phyloP scores from a whole-genome alignment of 169 alveolate species.

The Plasmodium vivax region DNA sequence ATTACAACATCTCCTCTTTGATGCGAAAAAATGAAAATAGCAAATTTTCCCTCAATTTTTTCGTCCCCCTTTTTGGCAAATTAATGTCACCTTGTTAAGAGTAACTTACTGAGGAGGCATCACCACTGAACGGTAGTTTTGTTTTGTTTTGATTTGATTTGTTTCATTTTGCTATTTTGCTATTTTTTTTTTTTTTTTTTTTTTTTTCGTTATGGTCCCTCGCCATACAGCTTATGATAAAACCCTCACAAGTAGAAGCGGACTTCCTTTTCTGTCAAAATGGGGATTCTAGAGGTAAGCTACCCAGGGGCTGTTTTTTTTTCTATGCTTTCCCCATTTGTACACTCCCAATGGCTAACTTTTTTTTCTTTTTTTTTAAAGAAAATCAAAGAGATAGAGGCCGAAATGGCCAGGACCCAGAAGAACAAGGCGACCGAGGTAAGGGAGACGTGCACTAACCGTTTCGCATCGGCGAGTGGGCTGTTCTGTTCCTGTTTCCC shows the following conservation, averaged over 20 bases:
- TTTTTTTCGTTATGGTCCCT: neutral
- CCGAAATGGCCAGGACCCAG: conserved; percentile 98
- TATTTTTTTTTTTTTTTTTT: neutral
- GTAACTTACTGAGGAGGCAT: neutral
- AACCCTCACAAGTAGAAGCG: neutral
- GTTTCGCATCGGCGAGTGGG: neutral
- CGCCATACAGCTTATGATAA: neutral
- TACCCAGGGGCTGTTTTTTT: neutral
- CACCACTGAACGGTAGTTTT: neutral
- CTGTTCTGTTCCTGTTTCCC: neutral
- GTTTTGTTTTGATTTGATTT: neutral
- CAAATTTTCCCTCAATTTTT: neutral
- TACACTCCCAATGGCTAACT: neutral
- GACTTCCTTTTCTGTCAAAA: neutral
- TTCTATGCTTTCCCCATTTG: neutral
- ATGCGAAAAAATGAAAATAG: neutral
- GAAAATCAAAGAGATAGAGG: conserved; percentile 93
- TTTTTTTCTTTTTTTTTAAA: conserved; percentile 34
- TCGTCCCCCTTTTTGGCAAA: neutral
- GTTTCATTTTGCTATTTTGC: neutral
- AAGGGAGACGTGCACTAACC: neutral
- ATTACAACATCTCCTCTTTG: neutral
- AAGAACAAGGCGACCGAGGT: conserved; percentile 97
- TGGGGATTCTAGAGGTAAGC: conserved; percentile 71
- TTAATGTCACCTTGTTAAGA: neutral